Percentiles rank a stretch among this genome's conserved stretches.
Conservation (phyloP, 345 rosid species). For the Rhizophora apiculata region DNA sequence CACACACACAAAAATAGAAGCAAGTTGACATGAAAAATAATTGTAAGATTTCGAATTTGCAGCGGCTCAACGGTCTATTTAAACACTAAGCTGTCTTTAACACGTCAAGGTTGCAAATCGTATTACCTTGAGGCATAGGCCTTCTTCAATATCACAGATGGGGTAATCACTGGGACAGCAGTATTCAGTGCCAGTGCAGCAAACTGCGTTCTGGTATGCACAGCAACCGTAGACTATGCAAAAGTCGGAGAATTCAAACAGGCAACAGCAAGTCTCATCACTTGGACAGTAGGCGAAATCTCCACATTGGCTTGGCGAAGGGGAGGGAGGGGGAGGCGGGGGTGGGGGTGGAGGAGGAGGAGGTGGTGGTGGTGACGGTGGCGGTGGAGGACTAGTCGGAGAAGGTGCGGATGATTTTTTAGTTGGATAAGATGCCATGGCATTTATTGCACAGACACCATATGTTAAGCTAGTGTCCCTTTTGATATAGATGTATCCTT, state of each 20-base stretch:
- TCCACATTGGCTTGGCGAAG: conserved; percentile 59
- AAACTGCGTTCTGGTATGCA: conserved; percentile 51
- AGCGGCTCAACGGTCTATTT: neutral
- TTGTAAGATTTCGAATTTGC: neutral
- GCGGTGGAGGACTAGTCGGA: conserved; percentile 38
- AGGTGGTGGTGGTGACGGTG: conserved; percentile 28
- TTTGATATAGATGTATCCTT: conserved; percentile 49
- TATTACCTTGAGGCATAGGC: conserved; percentile 60
- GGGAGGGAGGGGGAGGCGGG: conserved; percentile 48
- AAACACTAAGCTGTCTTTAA: too few relatives aligned
- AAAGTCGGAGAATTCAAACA: conserved; percentile 36
- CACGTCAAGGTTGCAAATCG: too few relatives aligned
- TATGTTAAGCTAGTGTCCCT: conserved; percentile 37
- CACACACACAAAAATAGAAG: neutral
- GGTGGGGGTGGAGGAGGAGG: conserved; percentile 29
- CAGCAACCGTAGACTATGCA: conserved; percentile 68
- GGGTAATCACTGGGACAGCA: conserved; percentile 79
- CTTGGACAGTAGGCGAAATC: conserved; percentile 53
- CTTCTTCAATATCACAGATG: conserved; percentile 54
- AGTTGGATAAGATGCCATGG: conserved; percentile 72
- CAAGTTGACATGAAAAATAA: neutral
- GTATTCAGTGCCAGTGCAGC: conserved; percentile 50
- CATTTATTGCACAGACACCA: conserved; percentile 64
- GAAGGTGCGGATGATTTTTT: conserved; percentile 56
- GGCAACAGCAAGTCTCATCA: conserved; percentile 67